Base-by-base conservation (phyloP, 2,329 filamentous ascomycete species). In the Colletotrichum lini region DNA sequence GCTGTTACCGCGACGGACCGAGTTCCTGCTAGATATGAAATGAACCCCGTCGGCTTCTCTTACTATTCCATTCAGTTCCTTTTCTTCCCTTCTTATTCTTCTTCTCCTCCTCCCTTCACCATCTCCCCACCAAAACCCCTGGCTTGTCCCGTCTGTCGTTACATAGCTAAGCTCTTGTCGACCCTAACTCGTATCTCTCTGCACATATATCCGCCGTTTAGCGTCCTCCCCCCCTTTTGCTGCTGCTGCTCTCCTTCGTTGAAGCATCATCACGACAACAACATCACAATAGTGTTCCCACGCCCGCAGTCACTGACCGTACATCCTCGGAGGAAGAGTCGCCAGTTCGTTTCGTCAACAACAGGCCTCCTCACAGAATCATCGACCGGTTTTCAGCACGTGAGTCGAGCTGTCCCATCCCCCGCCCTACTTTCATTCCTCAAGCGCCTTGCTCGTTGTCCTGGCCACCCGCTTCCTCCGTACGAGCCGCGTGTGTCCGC, bases 11-110 rank as follows among this genome's bases (percentile, higher is more conserved):
- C 65, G 57, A 53, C 65, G 65, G 35, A 50, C 59, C 30, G 68
- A 40, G 65, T 71, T 73, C 67, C 53, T 74, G 58, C 57, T 75
- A 57, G 18, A 63, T 73, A 68, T 67, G 23, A 67, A 35, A 35
- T 35, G 30, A 72, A 60, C 62, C 56, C 63, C 52, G 59, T 73
- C 65, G 54, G 53, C 62, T 58, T 67, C 68, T 66, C 57, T 57
- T 16, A 56, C 50, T 59, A 57, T 47, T 52, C 23, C 23, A 45
- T 45, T 42, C 26, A 16, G 4, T 38, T 73, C 56, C 15, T 63
- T 59, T 30, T 16, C 60, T 66, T 56, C 57, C 50, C 42, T 13
- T 45, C 45, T 60, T 60, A 50, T 59, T 49, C 30, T 30, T 30
- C 30, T 35, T 9, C 30, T 35, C 4, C 53, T 44, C 38, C 49